A percentile compares a stretch with the other conserved stretches of the same genome.
Conservation (phyloP, 2,329 filamentous ascomycete species). For the Cladosporium sp. region DNA sequence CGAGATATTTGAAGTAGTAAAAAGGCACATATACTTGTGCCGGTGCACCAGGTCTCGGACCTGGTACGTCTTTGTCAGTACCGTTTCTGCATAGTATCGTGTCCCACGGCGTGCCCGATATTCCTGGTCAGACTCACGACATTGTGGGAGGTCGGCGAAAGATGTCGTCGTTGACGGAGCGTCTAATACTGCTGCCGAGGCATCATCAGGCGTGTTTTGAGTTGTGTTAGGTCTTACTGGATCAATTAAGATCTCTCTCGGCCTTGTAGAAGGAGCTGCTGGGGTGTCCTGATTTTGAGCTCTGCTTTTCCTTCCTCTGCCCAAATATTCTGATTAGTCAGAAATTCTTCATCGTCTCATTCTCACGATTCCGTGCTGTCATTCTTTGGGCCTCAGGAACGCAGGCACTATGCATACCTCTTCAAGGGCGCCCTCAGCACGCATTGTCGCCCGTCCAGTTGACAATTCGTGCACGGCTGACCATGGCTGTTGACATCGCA, state of each 20-base stretch:
- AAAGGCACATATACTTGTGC: background rate
- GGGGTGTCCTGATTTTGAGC: background rate
- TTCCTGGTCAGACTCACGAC: background rate
- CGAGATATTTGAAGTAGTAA: background rate
- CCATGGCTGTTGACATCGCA: background rate
- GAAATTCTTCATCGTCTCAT: no score
- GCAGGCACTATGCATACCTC: background rate
- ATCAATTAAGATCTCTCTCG: background rate
- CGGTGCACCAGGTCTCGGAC: background rate
- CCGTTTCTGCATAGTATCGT: no score
- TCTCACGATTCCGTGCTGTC: no score
- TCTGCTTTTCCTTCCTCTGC: background rate
- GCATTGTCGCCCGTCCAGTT: background rate
- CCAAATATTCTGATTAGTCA: background rate
- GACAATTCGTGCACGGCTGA: background rate
- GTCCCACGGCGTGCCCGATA: background rate
- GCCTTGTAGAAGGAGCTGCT: background rate
- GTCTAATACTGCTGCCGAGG: background rate
- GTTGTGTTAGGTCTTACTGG: no score
- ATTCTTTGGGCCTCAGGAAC: no score
- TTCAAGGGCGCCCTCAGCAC: background rate
- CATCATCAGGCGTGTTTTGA: background rate
- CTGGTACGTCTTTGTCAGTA: background rate
- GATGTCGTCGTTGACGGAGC: background rate
- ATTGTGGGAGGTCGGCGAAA: background rate